phyloP scores from a whole-genome alignment of 495 filamentous ascomycete species.

The Talaromyces thailandensis region DNA sequence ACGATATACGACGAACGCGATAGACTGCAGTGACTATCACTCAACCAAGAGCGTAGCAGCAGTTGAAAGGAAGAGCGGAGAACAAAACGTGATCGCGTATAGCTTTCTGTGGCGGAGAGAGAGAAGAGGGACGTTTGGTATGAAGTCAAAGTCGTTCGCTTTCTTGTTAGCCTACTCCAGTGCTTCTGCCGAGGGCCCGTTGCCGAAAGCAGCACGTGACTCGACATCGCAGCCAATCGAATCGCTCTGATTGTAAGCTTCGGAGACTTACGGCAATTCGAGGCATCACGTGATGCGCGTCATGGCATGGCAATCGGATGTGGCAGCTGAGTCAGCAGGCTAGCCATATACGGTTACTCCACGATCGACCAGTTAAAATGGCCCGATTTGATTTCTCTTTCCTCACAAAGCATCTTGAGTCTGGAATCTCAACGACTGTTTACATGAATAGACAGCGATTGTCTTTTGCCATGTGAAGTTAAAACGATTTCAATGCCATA shows the following conservation, averaged over 20 bases:
- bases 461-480: too few relatives aligned
- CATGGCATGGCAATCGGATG: background rate
- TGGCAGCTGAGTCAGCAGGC: background rate
- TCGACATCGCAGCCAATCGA: slow-evolving; percentile 21
- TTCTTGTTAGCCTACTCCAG: slow-evolving; percentile 15
- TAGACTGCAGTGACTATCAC: background rate
- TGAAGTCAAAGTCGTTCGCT: slow-evolving; percentile 24
- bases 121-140: slow-evolving; percentile 9
- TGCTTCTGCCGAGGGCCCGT: slow-evolving; percentile 29
- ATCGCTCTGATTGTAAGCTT: slow-evolving; percentile 31
- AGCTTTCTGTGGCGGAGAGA: background rate
- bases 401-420: background rate
- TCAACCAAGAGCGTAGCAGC: slow-evolving; percentile 14
- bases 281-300: slow-evolving; percentile 1
- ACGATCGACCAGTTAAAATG: background rate
- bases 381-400: background rate
- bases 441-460: too few relatives aligned
- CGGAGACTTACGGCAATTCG: slow-evolving; percentile 34
- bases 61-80: slow-evolving; percentile 5
- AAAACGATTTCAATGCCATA: too few relatives aligned
- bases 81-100: background rate
- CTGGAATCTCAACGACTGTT: too few relatives aligned
- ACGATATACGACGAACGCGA: background rate
- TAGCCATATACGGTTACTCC: background rate
- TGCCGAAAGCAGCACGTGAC: slow-evolving; percentile 15